These are phyloP conservation scores for Arctostaphylos glauca DNA, from an alignment of 148 eudicot genomes.

Conservation along the genomic window DNA sequence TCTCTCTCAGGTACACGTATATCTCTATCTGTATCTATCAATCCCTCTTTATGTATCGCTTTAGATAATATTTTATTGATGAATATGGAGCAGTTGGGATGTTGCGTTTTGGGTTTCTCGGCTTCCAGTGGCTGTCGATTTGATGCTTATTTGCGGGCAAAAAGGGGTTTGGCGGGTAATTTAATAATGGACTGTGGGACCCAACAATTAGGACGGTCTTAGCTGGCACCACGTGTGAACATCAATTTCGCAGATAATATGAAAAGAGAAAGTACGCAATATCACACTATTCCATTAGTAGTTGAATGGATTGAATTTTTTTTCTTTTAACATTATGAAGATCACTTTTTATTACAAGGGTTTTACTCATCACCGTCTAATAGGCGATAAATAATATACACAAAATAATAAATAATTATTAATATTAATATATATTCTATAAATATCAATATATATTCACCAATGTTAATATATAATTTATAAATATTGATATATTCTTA, in stretches of 20 bases:
- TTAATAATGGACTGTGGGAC: slow-evolving; percentile 1
- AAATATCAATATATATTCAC: no score
- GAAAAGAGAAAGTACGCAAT: background rate
- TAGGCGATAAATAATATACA: no score
- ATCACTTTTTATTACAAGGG: no score
- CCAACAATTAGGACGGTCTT: slow-evolving; percentile 1
- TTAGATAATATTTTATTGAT: background rate
- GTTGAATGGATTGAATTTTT: no score
- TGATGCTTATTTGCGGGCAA: background rate
- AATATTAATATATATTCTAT: no score
- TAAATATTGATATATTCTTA: no score
- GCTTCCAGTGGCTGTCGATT: background rate
- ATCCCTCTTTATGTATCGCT: background rate
- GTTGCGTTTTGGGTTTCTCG: background rate
- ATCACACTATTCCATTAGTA: no score
- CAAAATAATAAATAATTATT: no score
- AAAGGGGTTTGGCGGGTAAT: background rate
- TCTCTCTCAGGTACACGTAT: background rate
- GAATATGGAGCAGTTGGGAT: background rate
- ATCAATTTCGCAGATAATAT: background rate
- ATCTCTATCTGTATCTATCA: background rate
- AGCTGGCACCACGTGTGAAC: slow-evolving; percentile 4
- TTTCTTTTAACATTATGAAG: no score
- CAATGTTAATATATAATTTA: no score
- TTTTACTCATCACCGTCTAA: no score